Conservation (phyloP, 768 basidiomycete genomes). For the Macrolepiota albuminosa region DNA sequence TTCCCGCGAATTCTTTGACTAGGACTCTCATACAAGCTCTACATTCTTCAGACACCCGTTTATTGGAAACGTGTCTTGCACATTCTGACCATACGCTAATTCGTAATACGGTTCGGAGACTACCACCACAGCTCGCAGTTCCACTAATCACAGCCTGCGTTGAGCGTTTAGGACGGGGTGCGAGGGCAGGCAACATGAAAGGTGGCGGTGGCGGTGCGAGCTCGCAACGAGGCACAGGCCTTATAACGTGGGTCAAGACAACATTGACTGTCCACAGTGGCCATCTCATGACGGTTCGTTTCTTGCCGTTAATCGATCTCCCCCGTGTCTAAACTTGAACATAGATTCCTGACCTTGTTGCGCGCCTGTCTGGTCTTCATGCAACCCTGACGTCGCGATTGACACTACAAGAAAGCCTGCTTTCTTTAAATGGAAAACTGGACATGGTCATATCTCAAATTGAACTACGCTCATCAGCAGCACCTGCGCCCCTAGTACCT, state of each 20-base stretch:
- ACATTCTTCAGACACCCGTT: slow-evolving; percentile 86
- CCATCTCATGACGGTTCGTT: slow-evolving; percentile 84
- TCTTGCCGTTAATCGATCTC: not conserved
- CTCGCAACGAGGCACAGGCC: slow-evolving; percentile 65
- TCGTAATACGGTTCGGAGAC: slow-evolving; percentile 76
- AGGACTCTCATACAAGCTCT: slow-evolving; percentile 94
- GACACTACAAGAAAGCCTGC: slow-evolving; percentile 76
- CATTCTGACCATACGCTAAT: slow-evolving; percentile 83
- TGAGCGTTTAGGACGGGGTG: slow-evolving; percentile 79
- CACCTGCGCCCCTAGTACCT: slow-evolving; percentile 50
- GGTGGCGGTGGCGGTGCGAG: slow-evolving; percentile 78
- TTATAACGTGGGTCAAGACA: slow-evolving; percentile 76
- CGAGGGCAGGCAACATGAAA: slow-evolving; percentile 66
- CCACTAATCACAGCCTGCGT: slow-evolving; percentile 85
- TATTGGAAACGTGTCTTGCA: slow-evolving; percentile 82
- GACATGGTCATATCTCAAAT: slow-evolving; percentile 95
- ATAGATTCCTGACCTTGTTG: slow-evolving; percentile 91
- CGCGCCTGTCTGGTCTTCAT: slow-evolving; percentile 81
- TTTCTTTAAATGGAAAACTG: slow-evolving; percentile 82
- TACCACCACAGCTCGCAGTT: slow-evolving; percentile 85
- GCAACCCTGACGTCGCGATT: slow-evolving; percentile 75
- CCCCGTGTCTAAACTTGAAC: slow-evolving; percentile 8
- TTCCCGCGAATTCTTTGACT: slow-evolving; percentile 84
- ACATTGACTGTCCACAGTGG: slow-evolving; percentile 84
- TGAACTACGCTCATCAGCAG: slow-evolving; percentile 76